Evolutionary conservation across 1,284 basidiomycete genomes (phyloP).

Genomic region (Bjerkandera adusta): DNA sequence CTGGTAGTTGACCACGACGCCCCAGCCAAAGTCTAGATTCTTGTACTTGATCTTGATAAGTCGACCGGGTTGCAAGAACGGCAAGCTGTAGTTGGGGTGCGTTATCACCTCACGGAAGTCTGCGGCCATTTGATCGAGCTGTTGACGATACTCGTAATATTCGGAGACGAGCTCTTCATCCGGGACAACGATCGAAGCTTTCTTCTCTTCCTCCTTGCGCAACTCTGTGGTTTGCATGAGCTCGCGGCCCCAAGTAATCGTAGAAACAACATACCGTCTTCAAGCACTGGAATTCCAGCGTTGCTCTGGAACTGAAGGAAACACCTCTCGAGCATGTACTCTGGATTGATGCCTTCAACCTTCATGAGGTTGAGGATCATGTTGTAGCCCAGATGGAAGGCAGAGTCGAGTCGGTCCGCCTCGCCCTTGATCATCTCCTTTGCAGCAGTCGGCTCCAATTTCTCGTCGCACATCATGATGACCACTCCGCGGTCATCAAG

Average conservation of each 20-base stretch:
- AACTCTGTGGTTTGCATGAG: conserved; percentile 56
- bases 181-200: conserved; percentile 69
- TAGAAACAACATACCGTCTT: conserved; percentile 62
- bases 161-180: conserved; percentile 85
- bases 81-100: conserved; percentile 91
- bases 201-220: conserved; percentile 68
- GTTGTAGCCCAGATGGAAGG: conserved; percentile 99
- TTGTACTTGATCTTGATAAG: conserved; percentile 88
- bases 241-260: conserved; percentile 3
- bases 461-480: conserved; percentile 99
- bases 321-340: conserved; percentile 97
- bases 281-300: conserved; percentile 83
- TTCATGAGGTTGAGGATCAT: conserved; percentile 99
- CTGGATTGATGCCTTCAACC: conserved; percentile 97
- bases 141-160: conserved; percentile 90
- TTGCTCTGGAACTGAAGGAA: conserved; percentile 99
- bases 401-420: conserved; percentile 95
- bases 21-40: conserved; percentile 95
- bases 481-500: conserved; percentile 99
- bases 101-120: conserved; percentile 94
- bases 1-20: conserved; percentile 88
- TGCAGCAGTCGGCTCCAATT: conserved; percentile 89
- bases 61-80: conserved; percentile 92
- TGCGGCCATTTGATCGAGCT: conserved; percentile 83
- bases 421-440: conserved; percentile 99